Percentiles rank a stretch among this genome's conserved stretches.
Conservation (phyloP, 306 rosid species). For the Chamaecrista fasciculata region DNA sequence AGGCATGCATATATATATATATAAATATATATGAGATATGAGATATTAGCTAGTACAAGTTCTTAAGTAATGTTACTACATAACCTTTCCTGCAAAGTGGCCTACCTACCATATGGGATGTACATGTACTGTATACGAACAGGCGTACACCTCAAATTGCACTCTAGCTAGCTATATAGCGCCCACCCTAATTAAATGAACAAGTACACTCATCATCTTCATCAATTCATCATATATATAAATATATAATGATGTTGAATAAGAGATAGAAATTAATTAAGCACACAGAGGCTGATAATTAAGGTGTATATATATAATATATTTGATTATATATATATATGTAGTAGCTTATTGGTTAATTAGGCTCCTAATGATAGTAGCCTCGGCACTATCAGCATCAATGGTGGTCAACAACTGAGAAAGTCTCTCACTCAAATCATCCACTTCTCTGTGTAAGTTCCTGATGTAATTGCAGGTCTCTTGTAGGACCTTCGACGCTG, state of each 20-base stretch:
- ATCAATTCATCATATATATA: neutral
- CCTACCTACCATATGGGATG: constrained; percentile 35
- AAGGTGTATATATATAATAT: no score
- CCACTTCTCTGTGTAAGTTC: constrained; percentile 84
- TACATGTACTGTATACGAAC: neutral
- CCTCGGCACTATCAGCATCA: constrained; percentile 92
- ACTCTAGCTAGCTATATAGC: constrained; percentile 4
- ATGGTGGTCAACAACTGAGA: constrained; percentile 86
- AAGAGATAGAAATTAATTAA: neutral
- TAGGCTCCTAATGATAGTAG: constrained; percentile 88
- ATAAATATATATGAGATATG: no score
- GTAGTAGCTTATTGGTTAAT: constrained; percentile 55
- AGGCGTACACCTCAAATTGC: constrained; percentile 36
- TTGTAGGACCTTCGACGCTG: constrained; percentile 98
- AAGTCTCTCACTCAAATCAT: constrained; percentile 83
- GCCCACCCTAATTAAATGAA: constrained; percentile 25
- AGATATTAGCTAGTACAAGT: constrained; percentile 22
- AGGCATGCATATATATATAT: constrained; percentile 31
- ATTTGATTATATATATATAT: neutral
- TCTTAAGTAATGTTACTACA: constrained; percentile 32
- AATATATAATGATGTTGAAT: constrained; percentile 15
- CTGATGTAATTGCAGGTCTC: constrained; percentile 97
- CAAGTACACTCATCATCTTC: constrained; percentile 29
- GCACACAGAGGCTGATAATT: no score
- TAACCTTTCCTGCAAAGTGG: constrained; percentile 26